These are phyloP conservation scores for Arthrobotrys iridis DNA, from an alignment of 2,329 filamentous ascomycete species.

Conservation along the genomic window DNA sequence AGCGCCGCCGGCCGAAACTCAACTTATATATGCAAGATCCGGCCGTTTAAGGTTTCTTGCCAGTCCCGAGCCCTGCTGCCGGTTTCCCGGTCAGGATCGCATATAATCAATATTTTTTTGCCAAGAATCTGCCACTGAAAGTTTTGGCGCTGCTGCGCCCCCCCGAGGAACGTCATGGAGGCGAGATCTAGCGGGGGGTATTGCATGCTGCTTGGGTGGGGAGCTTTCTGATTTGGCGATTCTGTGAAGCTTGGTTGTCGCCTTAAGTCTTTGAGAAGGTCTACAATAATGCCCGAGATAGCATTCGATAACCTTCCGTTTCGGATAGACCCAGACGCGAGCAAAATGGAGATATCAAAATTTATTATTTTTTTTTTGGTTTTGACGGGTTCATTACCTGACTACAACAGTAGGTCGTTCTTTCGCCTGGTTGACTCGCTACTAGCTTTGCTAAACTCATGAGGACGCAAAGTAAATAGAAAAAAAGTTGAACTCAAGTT, in stretches of 20 bases:
- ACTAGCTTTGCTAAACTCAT: too few relatives aligned
- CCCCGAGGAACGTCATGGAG: constrained; percentile 29
- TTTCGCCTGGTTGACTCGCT: too few relatives aligned
- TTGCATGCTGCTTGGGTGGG: constrained; percentile 5
- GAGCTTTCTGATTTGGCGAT: constrained; percentile 5
- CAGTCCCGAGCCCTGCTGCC: constrained; percentile 27
- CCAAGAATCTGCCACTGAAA: constrained; percentile 23
- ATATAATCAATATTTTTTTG: constrained; percentile 40
- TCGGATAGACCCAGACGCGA: not conserved
- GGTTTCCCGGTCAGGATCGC: constrained; percentile 9
- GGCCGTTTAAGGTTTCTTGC: constrained; percentile 11
- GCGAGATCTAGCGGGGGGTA: constrained; percentile 5
- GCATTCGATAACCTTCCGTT: constrained; percentile 24
- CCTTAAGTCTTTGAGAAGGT: constrained; percentile 28
- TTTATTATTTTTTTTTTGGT: not conserved
- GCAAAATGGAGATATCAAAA: not conserved
- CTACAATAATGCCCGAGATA: not conserved
- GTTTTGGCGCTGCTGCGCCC: constrained; percentile 27
- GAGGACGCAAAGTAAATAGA: too few relatives aligned
- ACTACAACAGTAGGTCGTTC: too few relatives aligned
- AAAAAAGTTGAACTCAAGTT: too few relatives aligned
- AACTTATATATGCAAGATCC: constrained; percentile 18
- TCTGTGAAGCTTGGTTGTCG: not conserved
- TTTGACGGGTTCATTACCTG: too few relatives aligned
- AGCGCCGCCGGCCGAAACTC: not conserved